Percentiles rank a stretch among this genome's conserved stretches.
These are phyloP conservation scores for Cephalotrichum gorgonifer DNA, from an alignment of 2,329 filamentous ascomycete species.

Conservation along the genomic window DNA sequence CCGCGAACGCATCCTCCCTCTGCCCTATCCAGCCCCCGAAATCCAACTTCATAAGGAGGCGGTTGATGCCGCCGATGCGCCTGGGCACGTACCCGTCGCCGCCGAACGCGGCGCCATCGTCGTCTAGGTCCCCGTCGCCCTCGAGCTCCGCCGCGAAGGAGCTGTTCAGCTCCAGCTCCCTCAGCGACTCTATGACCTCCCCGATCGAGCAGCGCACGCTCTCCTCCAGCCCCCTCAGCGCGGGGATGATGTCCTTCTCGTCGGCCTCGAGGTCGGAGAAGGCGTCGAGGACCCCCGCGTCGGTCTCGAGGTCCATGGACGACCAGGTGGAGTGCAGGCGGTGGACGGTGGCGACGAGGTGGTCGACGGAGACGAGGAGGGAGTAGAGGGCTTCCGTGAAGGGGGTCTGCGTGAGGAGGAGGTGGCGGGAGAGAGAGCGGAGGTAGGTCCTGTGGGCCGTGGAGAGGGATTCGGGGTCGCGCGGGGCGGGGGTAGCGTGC, in stretches of 20 bases:
- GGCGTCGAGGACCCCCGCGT: slow-evolving; percentile 71
- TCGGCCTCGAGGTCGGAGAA: slow-evolving; percentile 63
- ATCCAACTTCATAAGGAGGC: slow-evolving; percentile 85
- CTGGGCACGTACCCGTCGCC: slow-evolving; percentile 51
- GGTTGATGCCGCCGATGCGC: slow-evolving; percentile 70
- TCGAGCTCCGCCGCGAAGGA: slow-evolving; percentile 34
- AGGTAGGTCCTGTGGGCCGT: slow-evolving; percentile 73
- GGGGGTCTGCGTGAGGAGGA: slow-evolving; percentile 53
- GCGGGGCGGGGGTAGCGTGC: slow-evolving; percentile 19
- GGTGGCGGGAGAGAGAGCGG: slow-evolving; percentile 50
- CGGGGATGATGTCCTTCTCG: slow-evolving; percentile 54
- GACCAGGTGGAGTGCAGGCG: slow-evolving; percentile 69
- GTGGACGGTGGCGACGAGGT: slow-evolving; percentile 65
- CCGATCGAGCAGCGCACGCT: slow-evolving; percentile 59
- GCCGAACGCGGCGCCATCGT: slow-evolving; percentile 27
- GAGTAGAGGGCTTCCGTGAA: slow-evolving; percentile 58
- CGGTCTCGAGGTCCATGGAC: slow-evolving; percentile 68
- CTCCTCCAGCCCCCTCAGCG: slow-evolving; percentile 53
- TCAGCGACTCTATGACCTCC: slow-evolving; percentile 48
- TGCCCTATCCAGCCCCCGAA: slow-evolving; percentile 48
- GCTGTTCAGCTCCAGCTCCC: slow-evolving; percentile 32
- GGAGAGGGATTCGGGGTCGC: slow-evolving; percentile 78
- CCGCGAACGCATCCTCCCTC: neutral
- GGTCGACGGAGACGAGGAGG: slow-evolving; percentile 67
- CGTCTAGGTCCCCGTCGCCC: slow-evolving; percentile 18